Base-by-base conservation (phyloP, 108 stramenopile species). In the Cyclotella cryptica region DNA sequence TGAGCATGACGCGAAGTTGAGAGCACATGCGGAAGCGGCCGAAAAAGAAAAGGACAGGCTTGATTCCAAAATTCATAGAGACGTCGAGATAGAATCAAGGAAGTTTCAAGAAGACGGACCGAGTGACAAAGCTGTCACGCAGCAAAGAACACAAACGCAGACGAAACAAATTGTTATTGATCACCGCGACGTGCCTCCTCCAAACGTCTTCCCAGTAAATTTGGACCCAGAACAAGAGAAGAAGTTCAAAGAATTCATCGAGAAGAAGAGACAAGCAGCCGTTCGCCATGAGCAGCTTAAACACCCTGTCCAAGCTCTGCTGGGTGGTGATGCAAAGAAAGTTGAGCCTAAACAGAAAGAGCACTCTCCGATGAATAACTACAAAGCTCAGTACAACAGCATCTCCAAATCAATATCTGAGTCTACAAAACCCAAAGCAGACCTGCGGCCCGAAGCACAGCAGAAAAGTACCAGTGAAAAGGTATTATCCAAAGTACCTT, bases 371-470 rank as follows among this genome's bases (percentile, higher is more conserved):
- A 72, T 71, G 55, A 71, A 57, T 14, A 79, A 79, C 40, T 66
- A 79, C 51, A 79, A 79, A 21, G 22, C 78, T 4, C 64, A 58
- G 66, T 52, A 47, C 67, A 39, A 46, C 15, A 46, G 40, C 30
- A n/a, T 39, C 60, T 54, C 52, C 64, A 30, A 55, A 51, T 43
- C 39, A 15, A 41, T n/a, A 59, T 21, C 40, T 15, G 18, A 55
- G 55, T 29, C 35, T 2, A 29, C 29, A 61, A 61, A 61, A 30
- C 35, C 60, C 55, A 61, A 61, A 39, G 62, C 78, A 30, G 78
- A 79, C 53, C 43, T 79, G 30, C 71, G 78, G 11, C 78, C 70
- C 0, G 78, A 72, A 46, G 71, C 78, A 19, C 78, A 79, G 19
- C 64, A 72, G 22, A 79, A 71, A 30, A 52, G 51, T 15, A 41